Conservation (phyloP, 116 monocot genomes). For the Trichopus zeylanicus region DNA sequence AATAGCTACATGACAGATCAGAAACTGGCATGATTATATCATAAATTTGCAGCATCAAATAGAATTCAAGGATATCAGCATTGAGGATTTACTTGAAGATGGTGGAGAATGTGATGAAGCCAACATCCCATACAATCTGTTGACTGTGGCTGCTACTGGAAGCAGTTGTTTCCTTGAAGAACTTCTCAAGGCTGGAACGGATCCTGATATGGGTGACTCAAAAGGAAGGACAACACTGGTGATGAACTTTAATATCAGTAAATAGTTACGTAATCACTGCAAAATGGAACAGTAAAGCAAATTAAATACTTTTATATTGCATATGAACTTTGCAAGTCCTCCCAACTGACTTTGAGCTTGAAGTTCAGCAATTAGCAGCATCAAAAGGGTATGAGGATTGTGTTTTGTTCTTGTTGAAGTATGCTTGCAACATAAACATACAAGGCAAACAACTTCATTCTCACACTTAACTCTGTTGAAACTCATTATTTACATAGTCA, state of each 20-base stretch:
- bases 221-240: constrained; percentile 90
- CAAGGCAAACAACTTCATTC: constrained; percentile 40
- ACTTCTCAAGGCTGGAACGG: constrained; percentile 77
- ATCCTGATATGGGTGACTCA: constrained; percentile 65
- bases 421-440: constrained; percentile 58
- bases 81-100: constrained; percentile 50
- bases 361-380: constrained; percentile 68
- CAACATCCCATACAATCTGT: constrained; percentile 45
- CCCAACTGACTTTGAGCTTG: not conserved
- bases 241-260: too few species aligned
- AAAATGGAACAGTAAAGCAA: too few species aligned
- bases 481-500: not conserved
- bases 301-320: too few species aligned
- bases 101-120: constrained; percentile 26
- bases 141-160: constrained; percentile 63
- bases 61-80: constrained; percentile 41
- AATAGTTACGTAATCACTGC: too few species aligned
- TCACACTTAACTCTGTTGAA: too few species aligned
- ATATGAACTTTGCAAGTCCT: too few species aligned
- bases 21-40: too few species aligned
- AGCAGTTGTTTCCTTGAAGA: constrained; percentile 68
- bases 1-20: too few species aligned
- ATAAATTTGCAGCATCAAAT: constrained; percentile 69
- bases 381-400: constrained; percentile 82
- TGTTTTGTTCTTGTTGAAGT: constrained; percentile 55